phyloP scores from a whole-genome alignment of 352 stramenopile species.

The Phytophthora multivora region DNA sequence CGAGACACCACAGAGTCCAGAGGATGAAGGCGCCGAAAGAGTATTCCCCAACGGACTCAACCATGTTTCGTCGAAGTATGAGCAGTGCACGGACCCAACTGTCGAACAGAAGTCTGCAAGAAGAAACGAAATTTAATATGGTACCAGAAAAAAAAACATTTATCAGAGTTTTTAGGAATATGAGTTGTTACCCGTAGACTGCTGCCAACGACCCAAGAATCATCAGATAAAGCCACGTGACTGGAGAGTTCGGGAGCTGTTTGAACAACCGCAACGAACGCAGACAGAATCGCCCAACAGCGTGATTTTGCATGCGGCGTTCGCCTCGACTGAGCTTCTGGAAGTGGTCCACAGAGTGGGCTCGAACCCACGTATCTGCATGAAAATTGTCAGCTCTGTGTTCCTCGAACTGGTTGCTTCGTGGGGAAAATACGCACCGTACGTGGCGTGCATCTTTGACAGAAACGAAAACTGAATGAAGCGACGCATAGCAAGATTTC shows the following conservation, averaged over 20 bases:
- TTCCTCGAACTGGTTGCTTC: background rate
- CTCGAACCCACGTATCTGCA: conserved; percentile 73
- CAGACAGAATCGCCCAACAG: conserved; percentile 61
- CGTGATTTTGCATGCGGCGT: conserved; percentile 50
- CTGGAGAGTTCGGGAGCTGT: conserved; percentile 80
- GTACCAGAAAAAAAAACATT: too few relatives aligned
- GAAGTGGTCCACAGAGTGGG: conserved; percentile 71
- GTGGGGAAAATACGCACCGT: conserved; percentile 9
- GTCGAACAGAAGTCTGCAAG: conserved; percentile 62
- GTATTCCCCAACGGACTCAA: conserved; percentile 56
- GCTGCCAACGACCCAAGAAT: conserved; percentile 62
- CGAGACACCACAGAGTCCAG: conserved; percentile 70
- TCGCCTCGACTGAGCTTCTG: conserved; percentile 60
- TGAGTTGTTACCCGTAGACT: conserved; percentile 57
- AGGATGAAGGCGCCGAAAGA: conserved; percentile 66
- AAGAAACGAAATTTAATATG: background rate
- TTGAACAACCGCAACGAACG: conserved; percentile 68
- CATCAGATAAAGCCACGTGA: conserved; percentile 81
- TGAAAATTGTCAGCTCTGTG: background rate
- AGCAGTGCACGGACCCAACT: conserved; percentile 66
- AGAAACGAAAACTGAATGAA: conserved; percentile 9
- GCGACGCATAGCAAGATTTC: conserved; percentile 4
- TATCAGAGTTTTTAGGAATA: too few relatives aligned
- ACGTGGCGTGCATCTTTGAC: conserved; percentile 20
- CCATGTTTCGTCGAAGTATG: conserved; percentile 48